Evolutionary conservation across 176 grass and related monocot species (phyloP).

Genomic region (Chloris gayana): DNA sequence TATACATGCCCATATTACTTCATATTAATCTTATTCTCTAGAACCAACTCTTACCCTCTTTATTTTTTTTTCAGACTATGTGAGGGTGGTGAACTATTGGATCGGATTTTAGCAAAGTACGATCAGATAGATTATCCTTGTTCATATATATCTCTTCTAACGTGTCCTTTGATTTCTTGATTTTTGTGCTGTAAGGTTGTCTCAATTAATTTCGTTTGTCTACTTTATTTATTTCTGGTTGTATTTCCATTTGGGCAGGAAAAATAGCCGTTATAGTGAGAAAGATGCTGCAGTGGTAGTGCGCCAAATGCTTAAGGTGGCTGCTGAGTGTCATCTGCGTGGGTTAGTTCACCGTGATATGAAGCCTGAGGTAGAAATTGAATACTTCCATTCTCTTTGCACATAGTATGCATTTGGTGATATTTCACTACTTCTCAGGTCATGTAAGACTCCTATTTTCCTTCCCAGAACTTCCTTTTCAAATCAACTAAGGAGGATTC

Average conservation of each 20-base stretch:
- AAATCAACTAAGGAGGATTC: slow-evolving; percentile 85
- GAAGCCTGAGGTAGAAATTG: slow-evolving; percentile 91
- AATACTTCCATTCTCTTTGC: slow-evolving; percentile 29
- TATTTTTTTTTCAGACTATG: slow-evolving; percentile 77
- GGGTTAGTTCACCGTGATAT: slow-evolving; percentile 98
- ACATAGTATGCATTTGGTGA: slow-evolving; percentile 47
- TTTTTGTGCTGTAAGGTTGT: background rate
- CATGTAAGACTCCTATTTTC: slow-evolving; percentile 62
- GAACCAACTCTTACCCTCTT: slow-evolving; percentile 39
- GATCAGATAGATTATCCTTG: slow-evolving; percentile 38
- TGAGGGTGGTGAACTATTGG: slow-evolving; percentile 98
- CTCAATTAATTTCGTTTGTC: slow-evolving; percentile 17
- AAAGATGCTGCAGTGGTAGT: slow-evolving; percentile 98
- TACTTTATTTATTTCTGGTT: slow-evolving; percentile 29
- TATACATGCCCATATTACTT: slow-evolving; percentile 25
- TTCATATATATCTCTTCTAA: background rate
- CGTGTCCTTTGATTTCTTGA: slow-evolving; percentile 24
- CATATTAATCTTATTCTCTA: slow-evolving; percentile 19
- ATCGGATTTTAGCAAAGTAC: slow-evolving; percentile 96
- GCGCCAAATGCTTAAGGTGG: slow-evolving; percentile 98
- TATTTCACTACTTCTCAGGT: slow-evolving; percentile 56
- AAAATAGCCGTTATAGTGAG: slow-evolving; percentile 95
- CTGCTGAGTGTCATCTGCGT: slow-evolving; percentile 92
- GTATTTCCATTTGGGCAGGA: slow-evolving; percentile 51
- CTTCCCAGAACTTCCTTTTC: slow-evolving; percentile 98